Evolutionary conservation across 352 stramenopile species (phyloP), one percentile per base, ranked within the genome.

Genomic region (Peronosclerospora sorghi): DNA sequence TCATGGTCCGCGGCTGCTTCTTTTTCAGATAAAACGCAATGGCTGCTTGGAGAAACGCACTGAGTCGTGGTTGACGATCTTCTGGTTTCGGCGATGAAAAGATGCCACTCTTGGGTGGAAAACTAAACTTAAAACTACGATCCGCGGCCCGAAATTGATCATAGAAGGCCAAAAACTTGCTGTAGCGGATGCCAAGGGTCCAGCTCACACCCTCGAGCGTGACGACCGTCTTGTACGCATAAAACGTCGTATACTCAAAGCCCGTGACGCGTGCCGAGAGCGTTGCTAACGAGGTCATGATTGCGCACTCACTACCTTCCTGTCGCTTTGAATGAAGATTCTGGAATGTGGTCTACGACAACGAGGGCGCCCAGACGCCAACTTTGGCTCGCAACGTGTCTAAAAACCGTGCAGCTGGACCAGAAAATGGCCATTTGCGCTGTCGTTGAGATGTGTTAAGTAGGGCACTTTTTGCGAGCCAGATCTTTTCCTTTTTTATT

Each of bases 51-150:
- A 87, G 37, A 43, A 87, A 87, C 34, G 65, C 68, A 30, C 83
- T 50, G 32, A 87, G 64, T 26, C 65, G 52, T 18, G 54, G 48
- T 35, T 79, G 48, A 32, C 75, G 72, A 15, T 83, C 51, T 35
- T 68, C 54, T 1, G 75, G 75, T 45, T 62, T 41, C 13, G 75
- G 68, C 30, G 63, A 64, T 54, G 60, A 83, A 56, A 83, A 87
- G 49, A 83, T 66, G 23, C 59, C 48, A 34, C 72, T 57, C 48
- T 83, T 83, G 48, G 67, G 64, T 17, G 75, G 75, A 48, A 87
- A 87, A 14, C 70, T 56, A 44, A 80, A 83, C 18, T 60, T 56
- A 38, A 85, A 83, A 12, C 34, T 35, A 12, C 42, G 42, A 24
- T 82, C 60, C 1, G 52, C 32, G n/a, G 54, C 35, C 8, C 45